A percentile compares a stretch with the other conserved stretches of the same genome.
phyloP scores from a whole-genome alignment of 176 grass and related monocot genomes.

The Triticum timopheevii region DNA sequence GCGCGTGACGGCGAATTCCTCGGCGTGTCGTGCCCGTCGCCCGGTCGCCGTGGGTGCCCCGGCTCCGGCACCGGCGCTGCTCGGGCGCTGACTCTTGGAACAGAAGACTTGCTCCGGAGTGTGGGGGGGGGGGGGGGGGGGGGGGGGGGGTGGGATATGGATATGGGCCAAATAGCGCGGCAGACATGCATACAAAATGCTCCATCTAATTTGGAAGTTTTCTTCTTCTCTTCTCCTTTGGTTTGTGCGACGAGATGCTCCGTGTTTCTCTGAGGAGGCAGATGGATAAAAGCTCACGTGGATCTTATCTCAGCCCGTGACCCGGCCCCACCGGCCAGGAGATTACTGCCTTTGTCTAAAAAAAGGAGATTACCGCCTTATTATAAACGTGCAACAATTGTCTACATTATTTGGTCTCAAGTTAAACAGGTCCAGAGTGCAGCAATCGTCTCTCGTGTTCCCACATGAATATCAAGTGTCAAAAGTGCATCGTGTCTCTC shows the following conservation, averaged over 20 bases:
- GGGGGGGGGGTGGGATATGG: not conserved
- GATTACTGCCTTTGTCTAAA: too few species aligned
- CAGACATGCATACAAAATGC: not conserved
- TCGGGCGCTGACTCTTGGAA: slow-evolving; percentile 2
- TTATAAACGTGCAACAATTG: too few species aligned
- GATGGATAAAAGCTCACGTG: not conserved
- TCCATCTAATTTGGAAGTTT: not conserved
- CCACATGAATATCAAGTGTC: too few species aligned
- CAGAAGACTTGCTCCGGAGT: not conserved
- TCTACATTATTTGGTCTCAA: too few species aligned
- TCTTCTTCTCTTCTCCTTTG: not conserved
- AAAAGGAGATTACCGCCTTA: too few species aligned
- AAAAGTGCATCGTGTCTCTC: too few species aligned
- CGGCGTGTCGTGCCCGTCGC: not conserved
- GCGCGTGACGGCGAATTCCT: not conserved
- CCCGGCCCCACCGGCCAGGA: not conserved
- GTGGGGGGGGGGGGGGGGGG: too few species aligned
- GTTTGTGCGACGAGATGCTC: not conserved
- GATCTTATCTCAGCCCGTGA: not conserved
- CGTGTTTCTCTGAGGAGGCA: not conserved
- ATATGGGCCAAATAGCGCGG: not conserved
- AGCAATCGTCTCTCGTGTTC: too few species aligned
- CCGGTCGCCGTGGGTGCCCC: not conserved
- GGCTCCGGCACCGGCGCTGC: not conserved
- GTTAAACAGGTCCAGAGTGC: too few species aligned